Evolutionary conservation across 2,329 filamentous ascomycete species (phyloP).

Genomic region (Talaromyces piceae): DNA sequence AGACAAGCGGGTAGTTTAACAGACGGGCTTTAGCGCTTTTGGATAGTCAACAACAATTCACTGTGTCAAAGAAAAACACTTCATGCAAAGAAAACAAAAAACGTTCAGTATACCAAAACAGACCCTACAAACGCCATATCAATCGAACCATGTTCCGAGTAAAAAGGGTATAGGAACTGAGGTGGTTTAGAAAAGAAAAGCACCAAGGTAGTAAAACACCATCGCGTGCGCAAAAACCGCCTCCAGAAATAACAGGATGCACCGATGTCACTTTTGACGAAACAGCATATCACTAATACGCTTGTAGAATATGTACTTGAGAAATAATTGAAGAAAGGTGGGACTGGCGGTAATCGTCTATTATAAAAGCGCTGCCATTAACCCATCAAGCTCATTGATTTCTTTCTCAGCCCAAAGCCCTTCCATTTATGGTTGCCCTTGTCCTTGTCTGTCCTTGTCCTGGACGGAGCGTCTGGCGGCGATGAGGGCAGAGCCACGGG

Average conservation of each 20-base stretch:
- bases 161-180: not conserved
- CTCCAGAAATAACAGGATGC: slow-evolving; percentile 4
- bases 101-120: not conserved
- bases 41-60: not conserved
- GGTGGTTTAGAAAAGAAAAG: no score
- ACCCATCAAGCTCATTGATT: slow-evolving; percentile 32
- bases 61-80: not conserved
- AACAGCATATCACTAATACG: not conserved
- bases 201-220: slow-evolving; percentile 2
- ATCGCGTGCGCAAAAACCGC: slow-evolving; percentile 5
- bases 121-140: slow-evolving; percentile 3
- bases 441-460: slow-evolving; percentile 10
- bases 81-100: not conserved
- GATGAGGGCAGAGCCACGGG: not conserved
- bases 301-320: slow-evolving; percentile 10
- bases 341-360: not conserved
- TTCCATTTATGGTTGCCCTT: slow-evolving; percentile 25
- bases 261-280: slow-evolving; percentile 6
- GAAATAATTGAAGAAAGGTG: slow-evolving; percentile 1
- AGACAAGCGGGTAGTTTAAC: not conserved
- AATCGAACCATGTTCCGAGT: slow-evolving; percentile 2
- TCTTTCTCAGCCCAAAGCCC: slow-evolving; percentile 39
- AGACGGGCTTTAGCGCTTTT: not conserved
- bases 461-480: not conserved
- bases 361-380: not conserved